phyloP scores from a whole-genome alignment of 495 filamentous ascomycete species.

The Tuber calosporum region DNA sequence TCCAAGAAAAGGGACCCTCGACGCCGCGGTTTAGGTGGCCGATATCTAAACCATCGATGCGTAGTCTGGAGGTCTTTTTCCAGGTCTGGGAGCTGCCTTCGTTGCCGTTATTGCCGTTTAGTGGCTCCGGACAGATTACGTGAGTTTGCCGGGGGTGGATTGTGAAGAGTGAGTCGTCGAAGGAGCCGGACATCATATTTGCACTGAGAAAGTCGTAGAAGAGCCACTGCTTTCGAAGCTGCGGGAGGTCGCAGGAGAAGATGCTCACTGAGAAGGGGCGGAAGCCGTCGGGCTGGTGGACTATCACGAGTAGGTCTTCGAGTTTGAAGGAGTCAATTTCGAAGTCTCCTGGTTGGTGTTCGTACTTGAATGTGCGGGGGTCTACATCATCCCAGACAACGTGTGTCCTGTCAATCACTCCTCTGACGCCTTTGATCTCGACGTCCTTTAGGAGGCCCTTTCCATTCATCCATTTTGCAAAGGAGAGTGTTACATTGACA shows the following conservation, averaged over 20 bases:
- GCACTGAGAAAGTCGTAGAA: slow-evolving; percentile 97
- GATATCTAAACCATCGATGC: slow-evolving; percentile 89
- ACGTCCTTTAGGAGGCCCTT: slow-evolving; percentile 88
- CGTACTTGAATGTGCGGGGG: slow-evolving; percentile 76
- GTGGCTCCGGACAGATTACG: slow-evolving; percentile 48
- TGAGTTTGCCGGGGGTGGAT: slow-evolving; percentile 92
- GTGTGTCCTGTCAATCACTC: slow-evolving; percentile 83
- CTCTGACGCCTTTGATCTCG: slow-evolving; percentile 88
- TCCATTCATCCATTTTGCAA: slow-evolving; percentile 95
- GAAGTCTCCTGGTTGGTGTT: slow-evolving; percentile 87
- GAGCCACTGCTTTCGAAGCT: slow-evolving; percentile 87
- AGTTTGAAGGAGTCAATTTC: slow-evolving; percentile 94
- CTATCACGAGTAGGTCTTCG: slow-evolving; percentile 82
- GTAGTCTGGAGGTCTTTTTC: slow-evolving; percentile 87
- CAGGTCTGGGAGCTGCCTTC: slow-evolving; percentile 55
- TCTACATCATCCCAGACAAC: slow-evolving; percentile 68
- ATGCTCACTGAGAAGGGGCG: slow-evolving; percentile 91
- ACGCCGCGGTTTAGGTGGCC: slow-evolving; percentile 93
- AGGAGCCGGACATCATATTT: slow-evolving; percentile 91
- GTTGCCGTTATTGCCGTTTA: slow-evolving; percentile 46
- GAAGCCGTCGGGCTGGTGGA: slow-evolving; percentile 85
- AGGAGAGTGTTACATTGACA: slow-evolving; percentile 94
- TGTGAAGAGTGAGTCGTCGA: slow-evolving; percentile 91
- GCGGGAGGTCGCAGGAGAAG: slow-evolving; percentile 87
- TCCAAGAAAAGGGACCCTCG: slow-evolving; percentile 94